phyloP scores from a whole-genome alignment of 208 protist species.

The Leishmania lainsoni region DNA sequence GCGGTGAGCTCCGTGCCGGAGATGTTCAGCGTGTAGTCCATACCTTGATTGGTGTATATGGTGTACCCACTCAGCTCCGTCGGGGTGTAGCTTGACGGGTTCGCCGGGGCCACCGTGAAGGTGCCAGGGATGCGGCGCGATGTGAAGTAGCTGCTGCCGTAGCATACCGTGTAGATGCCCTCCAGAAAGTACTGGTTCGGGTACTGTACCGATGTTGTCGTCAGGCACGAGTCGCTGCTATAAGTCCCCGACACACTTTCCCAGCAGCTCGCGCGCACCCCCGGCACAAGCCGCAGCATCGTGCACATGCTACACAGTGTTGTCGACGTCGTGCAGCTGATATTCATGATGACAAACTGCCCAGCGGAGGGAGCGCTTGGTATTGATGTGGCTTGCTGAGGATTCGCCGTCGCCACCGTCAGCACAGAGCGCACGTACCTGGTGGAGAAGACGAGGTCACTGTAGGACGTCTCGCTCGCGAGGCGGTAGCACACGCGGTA shows the following conservation, averaged over 20 bases:
- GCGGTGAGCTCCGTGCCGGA: conserved; percentile 56
- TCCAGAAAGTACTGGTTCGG: conserved; percentile 60
- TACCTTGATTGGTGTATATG: conserved; percentile 82
- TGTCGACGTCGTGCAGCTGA: conserved; percentile 43
- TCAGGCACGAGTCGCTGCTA: conserved; percentile 64
- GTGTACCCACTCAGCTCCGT: conserved; percentile 17
- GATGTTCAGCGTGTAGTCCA: conserved; percentile 63
- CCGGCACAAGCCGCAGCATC: conserved; percentile 65
- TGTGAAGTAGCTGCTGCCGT: conserved; percentile 42
- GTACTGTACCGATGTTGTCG: conserved; percentile 63
- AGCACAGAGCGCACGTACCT: conserved; percentile 33
- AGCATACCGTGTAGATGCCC: conserved; percentile 85
- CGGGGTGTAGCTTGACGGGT: conserved; percentile 61
- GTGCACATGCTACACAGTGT: conserved; percentile 65
- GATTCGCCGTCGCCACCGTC: conserved; percentile 51
- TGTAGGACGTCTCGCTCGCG: conserved; percentile 32
- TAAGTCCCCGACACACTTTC: conserved; percentile 39
- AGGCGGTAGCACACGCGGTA: conserved; percentile 88
- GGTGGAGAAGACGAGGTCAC: conserved; percentile 58
- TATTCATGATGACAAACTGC: conserved; percentile 64
- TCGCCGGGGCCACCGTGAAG: conserved; percentile 58
- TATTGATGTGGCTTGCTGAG: conserved; percentile 34
- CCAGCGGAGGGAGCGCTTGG: conserved; percentile 62
- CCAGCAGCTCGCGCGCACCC: conserved; percentile 76
- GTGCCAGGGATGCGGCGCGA: conserved; percentile 65